These are phyloP conservation scores for Trichosporon sp. DNA, from an alignment of 1,284 basidiomycete species.

Conservation along the genomic window DNA sequence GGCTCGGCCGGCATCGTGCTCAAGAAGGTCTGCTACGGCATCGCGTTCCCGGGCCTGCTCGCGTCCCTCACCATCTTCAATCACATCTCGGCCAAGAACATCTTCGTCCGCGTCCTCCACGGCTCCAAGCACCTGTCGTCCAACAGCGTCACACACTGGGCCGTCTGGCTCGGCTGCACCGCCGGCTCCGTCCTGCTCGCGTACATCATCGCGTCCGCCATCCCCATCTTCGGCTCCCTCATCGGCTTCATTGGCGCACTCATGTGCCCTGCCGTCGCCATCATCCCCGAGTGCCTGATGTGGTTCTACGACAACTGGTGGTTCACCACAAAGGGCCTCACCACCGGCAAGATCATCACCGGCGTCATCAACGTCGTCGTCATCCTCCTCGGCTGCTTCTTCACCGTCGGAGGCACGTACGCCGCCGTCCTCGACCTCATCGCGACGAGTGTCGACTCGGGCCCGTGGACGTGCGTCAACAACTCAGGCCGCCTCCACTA, in stretches of 20 bases:
- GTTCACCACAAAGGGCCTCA: constrained; percentile 12
- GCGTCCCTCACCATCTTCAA: constrained; percentile 17
- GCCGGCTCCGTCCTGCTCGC: constrained; percentile 20
- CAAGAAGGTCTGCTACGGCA: constrained; percentile 43
- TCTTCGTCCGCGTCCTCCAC: constrained; percentile 40
- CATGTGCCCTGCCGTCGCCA: constrained; percentile 20
- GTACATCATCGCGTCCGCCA: constrained; percentile 27
- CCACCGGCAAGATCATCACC: constrained; percentile 14
- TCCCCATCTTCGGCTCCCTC: constrained; percentile 28
- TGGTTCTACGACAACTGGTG: constrained; percentile 32
- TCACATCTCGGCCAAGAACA: constrained; percentile 22
- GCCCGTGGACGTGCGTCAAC: constrained; percentile 29
- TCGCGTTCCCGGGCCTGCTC: constrained; percentile 41
- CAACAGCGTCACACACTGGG: constrained; percentile 34
- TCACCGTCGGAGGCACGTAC: constrained; percentile 33
- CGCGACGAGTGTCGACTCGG: constrained; percentile 13
- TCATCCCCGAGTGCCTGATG: constrained; percentile 29
- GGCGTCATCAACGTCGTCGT: constrained; percentile 29
- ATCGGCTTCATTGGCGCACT: constrained; percentile 33
- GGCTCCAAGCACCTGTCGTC: constrained; percentile 34
- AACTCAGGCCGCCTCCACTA: constrained; percentile 17
- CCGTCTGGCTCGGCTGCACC: constrained; percentile 34
- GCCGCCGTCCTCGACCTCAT: constrained; percentile 28
- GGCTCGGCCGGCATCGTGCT: constrained; percentile 27
- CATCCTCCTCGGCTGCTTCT: constrained; percentile 26